Evolutionary conservation across 2,329 filamentous ascomycete genomes (phyloP), one percentile per base, ranked within the genome.

Genomic region (Colletotrichum chrysophilum): DNA sequence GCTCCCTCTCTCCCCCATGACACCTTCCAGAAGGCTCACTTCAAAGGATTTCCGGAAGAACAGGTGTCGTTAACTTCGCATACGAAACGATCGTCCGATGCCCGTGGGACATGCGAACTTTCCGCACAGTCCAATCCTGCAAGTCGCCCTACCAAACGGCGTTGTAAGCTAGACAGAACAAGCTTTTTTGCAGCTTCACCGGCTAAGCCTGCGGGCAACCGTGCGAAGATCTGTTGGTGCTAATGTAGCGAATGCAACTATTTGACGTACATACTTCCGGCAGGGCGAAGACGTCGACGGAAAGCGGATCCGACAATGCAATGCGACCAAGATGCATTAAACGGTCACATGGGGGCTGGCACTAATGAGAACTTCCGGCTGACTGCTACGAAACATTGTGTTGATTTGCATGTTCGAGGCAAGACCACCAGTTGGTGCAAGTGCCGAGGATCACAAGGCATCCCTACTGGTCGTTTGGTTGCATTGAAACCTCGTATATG

Each of bases 11-110:
- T 26, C 16, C 62, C 28, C 48, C 24, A 10, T 14, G 18, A 26
- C 16, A 28, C 1, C 26, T 28, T 28, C 21, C 24, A 24, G 24
- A 66, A 32, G 21, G 34, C 26, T 28, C 26, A 52, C 26, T 7
- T 26, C n/a, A 61, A 28, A 34, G 67, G 36, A 55, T 62, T n/a
- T 66, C 60, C 66, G 76, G 66, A 61, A 70, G 70, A 72, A 73
- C 66, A 34, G 64, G 65, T 76, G 60, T 66, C 52, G 70, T 55
- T 55, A 70, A 58, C 70, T 70, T 70, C 34, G 58, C 70, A 72
- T 76, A 61, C 61, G 70, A 77, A 70, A 77, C 74, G 74, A 68
- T 75, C 72, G 62, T 75, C 72, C 72, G 72, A 75, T 72, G 61
- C n/a, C 52, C 36, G 36, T 14, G 18, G 14, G 34, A 12, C 36